A percentile compares a stretch with the other conserved stretches of the same genome.
These are phyloP conservation scores for Puccinia hordei DNA, from an alignment of 1,284 basidiomycete genomes.

Conservation along the genomic window DNA sequence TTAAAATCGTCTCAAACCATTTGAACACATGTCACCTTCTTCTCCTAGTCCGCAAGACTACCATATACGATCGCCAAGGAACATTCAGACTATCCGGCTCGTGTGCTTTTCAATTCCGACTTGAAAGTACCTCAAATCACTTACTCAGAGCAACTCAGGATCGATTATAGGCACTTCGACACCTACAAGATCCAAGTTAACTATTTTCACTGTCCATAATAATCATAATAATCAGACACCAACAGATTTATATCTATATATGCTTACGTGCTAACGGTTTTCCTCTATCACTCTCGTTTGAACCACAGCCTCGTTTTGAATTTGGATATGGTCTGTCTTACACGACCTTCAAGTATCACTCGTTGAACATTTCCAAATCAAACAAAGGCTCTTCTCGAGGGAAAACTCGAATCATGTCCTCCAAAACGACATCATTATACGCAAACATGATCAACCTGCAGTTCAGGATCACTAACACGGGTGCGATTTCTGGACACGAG, in stretches of 20 bases:
- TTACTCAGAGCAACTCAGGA: conserved; percentile 39
- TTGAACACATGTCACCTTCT: too few species aligned
- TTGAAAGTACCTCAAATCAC: conserved; percentile 35
- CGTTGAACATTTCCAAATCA: background rate
- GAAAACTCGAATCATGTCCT: background rate
- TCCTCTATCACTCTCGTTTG: background rate
- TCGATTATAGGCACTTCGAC: conserved; percentile 52
- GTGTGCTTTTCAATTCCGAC: conserved; percentile 33
- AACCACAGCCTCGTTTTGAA: conserved; percentile 22
- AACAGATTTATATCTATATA: too few species aligned
- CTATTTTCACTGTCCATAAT: background rate
- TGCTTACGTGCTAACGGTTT: background rate
- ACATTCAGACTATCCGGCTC: conserved; percentile 27
- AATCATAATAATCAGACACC: background rate
- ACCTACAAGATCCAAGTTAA: conserved; percentile 41
- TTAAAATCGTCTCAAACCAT: background rate
- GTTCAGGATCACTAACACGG: conserved; percentile 20
- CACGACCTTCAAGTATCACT: conserved; percentile 31
- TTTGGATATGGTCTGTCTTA: conserved; percentile 50
- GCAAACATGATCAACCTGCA: background rate
- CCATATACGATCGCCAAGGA: conserved; percentile 52
- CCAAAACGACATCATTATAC: background rate
- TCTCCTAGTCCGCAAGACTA: conserved; percentile 34
- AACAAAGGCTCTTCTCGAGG: background rate
- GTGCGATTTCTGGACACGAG: background rate